These are phyloP conservation scores for Emergomyces orientalis DNA, from an alignment of 2,329 filamentous ascomycete species.

Conservation along the genomic window DNA sequence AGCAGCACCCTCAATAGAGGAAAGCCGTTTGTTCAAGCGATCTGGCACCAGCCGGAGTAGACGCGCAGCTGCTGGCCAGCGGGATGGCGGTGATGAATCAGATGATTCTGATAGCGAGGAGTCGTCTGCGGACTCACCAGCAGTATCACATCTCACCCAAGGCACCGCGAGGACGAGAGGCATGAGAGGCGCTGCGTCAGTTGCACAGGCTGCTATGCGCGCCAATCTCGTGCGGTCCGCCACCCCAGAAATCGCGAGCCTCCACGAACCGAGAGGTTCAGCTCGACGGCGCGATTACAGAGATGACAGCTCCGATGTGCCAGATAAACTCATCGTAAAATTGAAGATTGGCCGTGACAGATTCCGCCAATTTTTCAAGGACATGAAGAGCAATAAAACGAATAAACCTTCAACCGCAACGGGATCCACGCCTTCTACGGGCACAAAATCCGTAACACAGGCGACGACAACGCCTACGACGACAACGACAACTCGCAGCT, in stretches of 20 bases:
- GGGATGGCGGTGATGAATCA: constrained; percentile 60
- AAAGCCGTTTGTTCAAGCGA: constrained; percentile 79
- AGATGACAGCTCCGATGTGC: constrained; percentile 69
- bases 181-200: constrained; percentile 79
- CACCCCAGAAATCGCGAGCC: constrained; percentile 62
- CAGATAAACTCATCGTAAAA: constrained; percentile 60
- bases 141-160: constrained; percentile 55
- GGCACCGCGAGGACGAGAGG: constrained; percentile 79
- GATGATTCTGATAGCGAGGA: constrained; percentile 91
- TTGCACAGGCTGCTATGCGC: constrained; percentile 76
- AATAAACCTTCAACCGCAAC: constrained; percentile 34
- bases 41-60: constrained; percentile 54
- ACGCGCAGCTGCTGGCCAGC: constrained; percentile 47
- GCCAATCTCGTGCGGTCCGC: constrained; percentile 68
- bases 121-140: constrained; percentile 76
- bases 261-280: constrained; percentile 63
- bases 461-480: constrained; percentile 24
- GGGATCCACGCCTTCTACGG: constrained; percentile 16
- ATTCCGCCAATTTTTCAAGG: constrained; percentile 56
- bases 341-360: constrained; percentile 65
- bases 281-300: constrained; percentile 56
- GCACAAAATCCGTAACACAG: constrained; percentile 28
- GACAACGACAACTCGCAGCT: constrained; percentile 35
- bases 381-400: constrained; percentile 37
- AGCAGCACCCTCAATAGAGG: constrained; percentile 67